Evolutionary conservation across 2,329 filamentous ascomycete species (phyloP), one percentile per base, ranked within the genome.

Genomic region (Diaporthe helianthi): DNA sequence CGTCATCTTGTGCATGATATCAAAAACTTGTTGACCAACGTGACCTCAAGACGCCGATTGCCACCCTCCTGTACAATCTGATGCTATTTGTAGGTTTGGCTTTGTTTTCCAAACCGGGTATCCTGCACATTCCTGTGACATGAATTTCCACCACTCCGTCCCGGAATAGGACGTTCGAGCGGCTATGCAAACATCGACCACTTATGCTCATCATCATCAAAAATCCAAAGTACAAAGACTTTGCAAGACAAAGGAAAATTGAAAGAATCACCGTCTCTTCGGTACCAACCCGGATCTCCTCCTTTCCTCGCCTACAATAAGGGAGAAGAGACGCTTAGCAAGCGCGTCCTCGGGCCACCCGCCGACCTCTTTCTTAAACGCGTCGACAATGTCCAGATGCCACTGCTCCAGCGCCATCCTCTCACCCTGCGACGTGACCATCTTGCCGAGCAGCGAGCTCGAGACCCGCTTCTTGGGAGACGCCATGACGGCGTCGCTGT

Each of bases 351-450:
- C 86, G 26, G 84, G 82, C 86, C 86, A 89, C 12, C 79, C 81
- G 22, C 82, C 82, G 3, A 86, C 80, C 69, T 84, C 79, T 15
- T 75, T 74, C 68, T 77, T 78, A 73, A 89, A 89, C 3, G 83
- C 86, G 69, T 87, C 84, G 29, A 89, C 81, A 66, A 88, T 82
- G 69, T 89, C 86, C 22, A 89, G 76, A 70, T 89, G 87, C 86
- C 86, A 89, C 68, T 79, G 75, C 76, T 87, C 82, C 22, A 89
- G 78, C 26, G 79, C 71, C 78, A 89, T 79, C 5, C 77, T 76
- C 75, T 83, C 79, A 54, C 81, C 84, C 44, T 84, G 81, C 33
- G 83, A 82, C 29, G 76, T 75, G 68, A 88, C 83, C 31, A 79
- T 80, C 74, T 83, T 85, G 68, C 86, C 85, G 2, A 87, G 78